phyloP scores from a whole-genome alignment of 2,329 filamentous ascomycete genomes.

The Lachnellula hyalina region DNA sequence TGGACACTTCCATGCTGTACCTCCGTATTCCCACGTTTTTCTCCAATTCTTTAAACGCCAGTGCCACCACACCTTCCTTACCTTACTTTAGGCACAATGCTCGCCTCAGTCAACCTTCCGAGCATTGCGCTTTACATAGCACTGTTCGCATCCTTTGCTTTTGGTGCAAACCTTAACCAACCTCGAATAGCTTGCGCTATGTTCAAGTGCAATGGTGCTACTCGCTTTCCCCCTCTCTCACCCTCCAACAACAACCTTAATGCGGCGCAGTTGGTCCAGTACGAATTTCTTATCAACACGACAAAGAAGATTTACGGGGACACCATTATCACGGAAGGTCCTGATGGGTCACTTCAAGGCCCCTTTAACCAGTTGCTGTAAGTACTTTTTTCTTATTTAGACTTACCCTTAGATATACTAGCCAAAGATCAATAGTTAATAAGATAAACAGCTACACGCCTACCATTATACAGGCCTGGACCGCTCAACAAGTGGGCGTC shows the following conservation, averaged over 20 bases:
- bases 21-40: conserved; percentile 1
- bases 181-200: too few species aligned
- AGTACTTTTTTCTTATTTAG: neutral
- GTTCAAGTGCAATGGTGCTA: neutral
- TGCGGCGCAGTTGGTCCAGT: neutral
- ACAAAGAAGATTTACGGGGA: neutral
- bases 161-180: too few species aligned
- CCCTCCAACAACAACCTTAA: neutral
- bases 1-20: neutral
- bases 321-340: neutral
- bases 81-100: neutral
- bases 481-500: neutral
- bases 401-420: neutral
- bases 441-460: neutral
- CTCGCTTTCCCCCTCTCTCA: neutral
- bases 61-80: neutral
- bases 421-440: neutral
- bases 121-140: neutral
- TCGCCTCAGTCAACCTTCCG: neutral
- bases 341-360: neutral
- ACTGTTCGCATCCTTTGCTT: too few species aligned
- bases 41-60: neutral
- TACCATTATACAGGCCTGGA: neutral
- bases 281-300: neutral
- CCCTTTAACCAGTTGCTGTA: conserved; percentile 1